phyloP scores from a whole-genome alignment of 2,329 filamentous ascomycete species.

The Trichoderma hamatum region DNA sequence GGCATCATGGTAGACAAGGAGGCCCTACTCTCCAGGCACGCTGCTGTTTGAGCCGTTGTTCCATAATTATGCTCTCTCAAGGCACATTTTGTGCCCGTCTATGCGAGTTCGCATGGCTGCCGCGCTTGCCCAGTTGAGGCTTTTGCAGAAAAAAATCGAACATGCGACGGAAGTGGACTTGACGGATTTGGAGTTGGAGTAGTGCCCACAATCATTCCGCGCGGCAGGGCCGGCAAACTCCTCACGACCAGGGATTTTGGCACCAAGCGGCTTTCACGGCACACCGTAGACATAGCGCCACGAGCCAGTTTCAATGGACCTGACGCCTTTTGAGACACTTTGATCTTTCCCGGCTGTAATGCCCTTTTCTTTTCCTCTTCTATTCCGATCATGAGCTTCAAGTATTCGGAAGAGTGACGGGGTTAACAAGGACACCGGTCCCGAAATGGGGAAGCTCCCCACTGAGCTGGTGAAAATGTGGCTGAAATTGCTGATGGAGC shows the following conservation, averaged over 20 bases:
- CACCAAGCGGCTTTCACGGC: neutral
- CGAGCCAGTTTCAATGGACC: neutral
- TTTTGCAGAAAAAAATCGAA: neutral
- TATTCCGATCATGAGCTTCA: neutral
- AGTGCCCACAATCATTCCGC: neutral
- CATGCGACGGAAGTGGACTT: slow-evolving; percentile 18
- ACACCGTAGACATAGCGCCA: neutral
- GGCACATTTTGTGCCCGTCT: neutral
- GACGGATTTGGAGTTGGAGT: neutral
- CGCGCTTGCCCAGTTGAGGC: slow-evolving; percentile 3
- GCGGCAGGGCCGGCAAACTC: slow-evolving; percentile 10
- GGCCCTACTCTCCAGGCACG: neutral
- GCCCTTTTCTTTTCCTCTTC: neutral
- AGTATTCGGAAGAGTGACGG: neutral
- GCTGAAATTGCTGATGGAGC: neutral
- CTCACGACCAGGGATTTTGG: neutral
- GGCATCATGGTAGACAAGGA: neutral
- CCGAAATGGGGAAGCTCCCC: neutral
- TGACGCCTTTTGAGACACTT: neutral
- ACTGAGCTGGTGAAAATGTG: neutral
- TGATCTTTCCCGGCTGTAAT: neutral
- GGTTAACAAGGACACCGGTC: neutral
- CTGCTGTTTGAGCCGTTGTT: neutral
- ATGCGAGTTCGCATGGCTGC: neutral
- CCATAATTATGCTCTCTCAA: neutral